Percentiles rank a stretch among this genome's conserved stretches.
phyloP scores from a whole-genome alignment of 306 rosid genomes.

The Lathyrus tuberosus region DNA sequence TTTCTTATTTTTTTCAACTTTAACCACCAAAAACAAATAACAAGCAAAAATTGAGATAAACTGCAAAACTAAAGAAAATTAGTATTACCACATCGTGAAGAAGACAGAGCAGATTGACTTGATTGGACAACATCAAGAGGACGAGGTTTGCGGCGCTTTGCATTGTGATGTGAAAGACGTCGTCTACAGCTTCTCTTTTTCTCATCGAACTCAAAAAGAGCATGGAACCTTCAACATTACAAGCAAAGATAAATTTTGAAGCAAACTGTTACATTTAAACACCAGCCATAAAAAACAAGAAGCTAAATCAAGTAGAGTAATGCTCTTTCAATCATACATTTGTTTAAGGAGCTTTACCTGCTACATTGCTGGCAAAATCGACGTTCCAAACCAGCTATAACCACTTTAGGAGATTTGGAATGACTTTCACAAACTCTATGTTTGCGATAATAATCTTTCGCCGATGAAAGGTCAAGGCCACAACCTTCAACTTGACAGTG shows the following conservation, averaged over 20 bases:
- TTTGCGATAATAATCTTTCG: slow-evolving; percentile 80
- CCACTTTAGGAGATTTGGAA: slow-evolving; percentile 75
- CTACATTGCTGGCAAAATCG: slow-evolving; percentile 96
- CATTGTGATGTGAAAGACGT: slow-evolving; percentile 82
- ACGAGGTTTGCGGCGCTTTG: slow-evolving; percentile 80
- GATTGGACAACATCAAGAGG: slow-evolving; percentile 46
- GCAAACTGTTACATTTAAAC: slow-evolving; percentile 13
- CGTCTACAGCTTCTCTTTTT: slow-evolving; percentile 81
- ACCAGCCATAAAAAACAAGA: slow-evolving; percentile 10
- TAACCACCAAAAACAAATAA: slow-evolving; percentile 16
- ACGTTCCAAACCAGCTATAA: slow-evolving; percentile 66
- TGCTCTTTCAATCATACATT: slow-evolving; percentile 19
- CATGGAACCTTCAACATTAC: slow-evolving; percentile 68
- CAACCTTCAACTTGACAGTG: slow-evolving; percentile 92
- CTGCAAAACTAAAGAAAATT: neutral
- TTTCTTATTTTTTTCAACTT: neutral
- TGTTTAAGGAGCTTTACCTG: slow-evolving; percentile 53
- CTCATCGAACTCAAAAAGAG: slow-evolving; percentile 72
- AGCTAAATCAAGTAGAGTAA: slow-evolving; percentile 31
- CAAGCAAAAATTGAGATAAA: slow-evolving; percentile 3
- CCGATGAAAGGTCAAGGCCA: slow-evolving; percentile 69
- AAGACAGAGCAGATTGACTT: slow-evolving; percentile 52
- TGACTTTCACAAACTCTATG: slow-evolving; percentile 78
- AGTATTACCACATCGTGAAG: slow-evolving; percentile 51
- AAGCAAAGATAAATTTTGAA: slow-evolving; percentile 33